Base-by-base conservation (phyloP, 768 basidiomycete species). In the Tricholoma hemisulphureum region DNA sequence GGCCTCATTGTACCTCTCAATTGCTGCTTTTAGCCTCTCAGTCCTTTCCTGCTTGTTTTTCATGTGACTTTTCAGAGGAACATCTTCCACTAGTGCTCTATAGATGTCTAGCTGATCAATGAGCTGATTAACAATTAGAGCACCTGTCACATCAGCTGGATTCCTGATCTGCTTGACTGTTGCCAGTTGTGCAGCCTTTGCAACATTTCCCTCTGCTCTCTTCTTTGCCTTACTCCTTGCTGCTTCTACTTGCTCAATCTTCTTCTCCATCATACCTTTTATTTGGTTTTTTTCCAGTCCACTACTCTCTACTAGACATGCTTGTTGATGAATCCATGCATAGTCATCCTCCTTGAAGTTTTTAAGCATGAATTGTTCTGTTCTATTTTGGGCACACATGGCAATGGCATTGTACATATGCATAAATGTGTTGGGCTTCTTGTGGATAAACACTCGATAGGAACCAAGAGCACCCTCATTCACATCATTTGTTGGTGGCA, bases 401-500 rank as follows among this genome's bases (percentile, higher is more conserved):
- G 60, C 55, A 29, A 41, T 52, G 11, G 67, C 63, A 63, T 72
- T 72, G 57, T 62, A 66, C 26, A 61, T 59, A 14, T 52, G 58
- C 11, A 69, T 39, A 2, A 65, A 57, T 45, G 64, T 26, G n/a
- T 53, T 53, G 29, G 64, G 67, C 31, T 43, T 57, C 23, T 37
- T 41, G 2, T 59, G 53, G n/a, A 67, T 58, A 13, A 53, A 24
- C 1, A 65, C 61, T 23, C 64, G 61, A 45, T 65, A 67, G 4
- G 53, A 37, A 2, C 72, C 67, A 11, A 72, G 58, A 11, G 60
- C 60, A n/a, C 71, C 69, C 59, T 73, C 71, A 61, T 69, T 71
- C 0, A 56, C 58, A 57, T 72, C 67, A 59, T 73, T 74, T n/a
- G 71, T 69, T 11, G 68, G 8, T 8, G 69, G 67, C 61, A 74